A percentile compares a stretch with the other conserved stretches of the same genome.
Conservation (phyloP, 176 grass and related monocot genomes). For the Hordeum vulgare region MorexV3_pseudomolecules_assembly NC_058519.1:220300457-220300956, state of each 20-base stretch:
- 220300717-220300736: constrained; percentile 32
- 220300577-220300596: constrained; percentile 22
- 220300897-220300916: constrained; percentile 18
- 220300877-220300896: neutral
- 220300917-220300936: neutral
- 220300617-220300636: neutral
- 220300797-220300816: constrained; percentile 18
- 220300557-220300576: neutral
- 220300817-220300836: neutral
- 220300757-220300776: neutral
- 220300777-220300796: constrained; percentile 22
- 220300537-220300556: constrained; percentile 47
- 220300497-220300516: constrained; percentile 42
- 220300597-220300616: neutral
- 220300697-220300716: constrained; percentile 9
- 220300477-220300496: neutral
- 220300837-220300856: neutral
- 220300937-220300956: neutral
- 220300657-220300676: constrained; percentile 7
- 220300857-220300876: neutral
- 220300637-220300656: neutral
- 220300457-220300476: neutral
- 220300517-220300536: constrained; percentile 53
- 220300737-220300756: constrained; percentile 30
- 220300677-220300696: constrained; percentile 8